phyloP scores from a whole-genome alignment of 768 basidiomycete species.

The Psilocybe subaeruginosa region DNA sequence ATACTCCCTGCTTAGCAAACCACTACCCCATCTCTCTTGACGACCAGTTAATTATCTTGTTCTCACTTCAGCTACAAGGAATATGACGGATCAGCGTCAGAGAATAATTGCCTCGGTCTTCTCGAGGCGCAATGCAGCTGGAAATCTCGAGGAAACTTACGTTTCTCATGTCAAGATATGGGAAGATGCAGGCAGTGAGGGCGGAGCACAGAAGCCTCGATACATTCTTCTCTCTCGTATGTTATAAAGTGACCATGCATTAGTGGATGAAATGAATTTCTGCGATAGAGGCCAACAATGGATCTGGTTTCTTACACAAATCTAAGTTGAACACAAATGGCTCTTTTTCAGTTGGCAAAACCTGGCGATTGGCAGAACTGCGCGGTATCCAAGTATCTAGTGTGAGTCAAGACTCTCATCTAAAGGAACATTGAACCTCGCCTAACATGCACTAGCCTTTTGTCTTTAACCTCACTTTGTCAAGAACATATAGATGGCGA shows the following conservation, averaged over 20 bases:
- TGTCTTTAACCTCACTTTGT: slow-evolving; percentile 80
- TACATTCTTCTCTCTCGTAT: slow-evolving; percentile 91
- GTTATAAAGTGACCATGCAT: slow-evolving; percentile 33
- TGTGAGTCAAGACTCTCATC: slow-evolving; percentile 48
- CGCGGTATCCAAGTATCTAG: slow-evolving; percentile 74
- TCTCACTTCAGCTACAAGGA: slow-evolving; percentile 3
- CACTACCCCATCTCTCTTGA: slow-evolving; percentile 10
- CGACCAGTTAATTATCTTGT: slow-evolving; percentile 16
- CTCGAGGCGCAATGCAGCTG: slow-evolving; percentile 66
- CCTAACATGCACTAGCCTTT: slow-evolving; percentile 46
- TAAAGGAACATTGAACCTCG: not conserved
- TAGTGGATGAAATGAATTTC: slow-evolving; percentile 11
- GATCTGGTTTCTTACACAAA: slow-evolving; percentile 85
- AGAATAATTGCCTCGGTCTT: slow-evolving; percentile 87
- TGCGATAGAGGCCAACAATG: slow-evolving; percentile 57
- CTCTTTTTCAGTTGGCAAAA: slow-evolving; percentile 96
- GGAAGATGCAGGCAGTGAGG: slow-evolving; percentile 79
- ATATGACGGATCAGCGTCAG: slow-evolving; percentile 56
- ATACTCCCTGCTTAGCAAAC: not conserved
- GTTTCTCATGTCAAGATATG: slow-evolving; percentile 91
- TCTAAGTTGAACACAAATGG: slow-evolving; percentile 95
- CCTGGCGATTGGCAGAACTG: slow-evolving; percentile 88
- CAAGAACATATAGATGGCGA: slow-evolving; percentile 90
- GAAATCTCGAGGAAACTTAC: slow-evolving; percentile 75
- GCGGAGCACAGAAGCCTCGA: slow-evolving; percentile 78